Evolutionary conservation across 495 filamentous ascomycete species (phyloP).

Genomic region (Parathielavia hyrcaniae): DNA sequence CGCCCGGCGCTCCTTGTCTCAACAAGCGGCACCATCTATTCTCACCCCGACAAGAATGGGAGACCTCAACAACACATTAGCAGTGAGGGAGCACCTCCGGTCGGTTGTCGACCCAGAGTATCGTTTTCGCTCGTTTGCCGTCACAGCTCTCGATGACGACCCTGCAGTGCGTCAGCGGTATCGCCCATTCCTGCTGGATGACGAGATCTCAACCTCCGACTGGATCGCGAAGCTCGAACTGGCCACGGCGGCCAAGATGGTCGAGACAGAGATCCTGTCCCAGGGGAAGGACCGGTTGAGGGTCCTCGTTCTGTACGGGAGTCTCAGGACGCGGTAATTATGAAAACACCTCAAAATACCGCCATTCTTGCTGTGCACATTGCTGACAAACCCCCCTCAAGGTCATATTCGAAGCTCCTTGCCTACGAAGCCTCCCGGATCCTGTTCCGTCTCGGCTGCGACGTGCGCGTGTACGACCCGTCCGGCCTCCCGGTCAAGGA

Average conservation of each 20-base stretch:
- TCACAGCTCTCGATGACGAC: background rate
- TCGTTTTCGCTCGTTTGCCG: background rate
- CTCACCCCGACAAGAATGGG: slow-evolving; percentile 14
- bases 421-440: slow-evolving; percentile 3
- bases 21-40: background rate
- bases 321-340: background rate
- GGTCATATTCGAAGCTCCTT: slow-evolving; percentile 1
- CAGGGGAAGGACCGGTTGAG: background rate
- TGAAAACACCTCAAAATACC: background rate
- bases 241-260: background rate
- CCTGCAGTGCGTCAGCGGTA: background rate
- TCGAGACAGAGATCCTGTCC: background rate
- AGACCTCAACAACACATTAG: slow-evolving; percentile 38
- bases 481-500: slow-evolving; percentile 4
- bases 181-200: background rate
- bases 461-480: slow-evolving; percentile 1
- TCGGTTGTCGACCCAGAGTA: background rate
- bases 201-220: slow-evolving; percentile 2
- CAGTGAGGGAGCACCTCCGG: background rate
- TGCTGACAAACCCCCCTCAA: background rate
- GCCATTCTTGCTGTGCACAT: too few species aligned
- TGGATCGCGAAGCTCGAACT: slow-evolving; percentile 1
- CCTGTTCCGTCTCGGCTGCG: slow-evolving; percentile 5
- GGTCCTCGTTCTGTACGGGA: background rate
- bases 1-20: background rate